Percentiles rank a stretch among this genome's conserved stretches.
Evolutionary conservation across 306 rosid genomes (phyloP).

Genomic region (Prunus mume): DNA sequence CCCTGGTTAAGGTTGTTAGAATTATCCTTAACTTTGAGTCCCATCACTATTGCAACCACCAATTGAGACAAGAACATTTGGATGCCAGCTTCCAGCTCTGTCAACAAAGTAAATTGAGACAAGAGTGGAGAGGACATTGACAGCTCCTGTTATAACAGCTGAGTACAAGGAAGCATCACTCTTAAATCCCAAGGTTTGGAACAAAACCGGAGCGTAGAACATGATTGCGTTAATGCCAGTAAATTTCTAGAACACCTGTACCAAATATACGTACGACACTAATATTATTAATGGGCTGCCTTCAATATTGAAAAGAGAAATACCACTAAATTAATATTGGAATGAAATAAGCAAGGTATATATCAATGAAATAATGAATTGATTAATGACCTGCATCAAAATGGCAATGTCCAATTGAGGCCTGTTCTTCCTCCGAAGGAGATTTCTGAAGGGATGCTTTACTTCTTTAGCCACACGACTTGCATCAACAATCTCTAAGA

Average conservation of each 20-base stretch:
- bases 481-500: conserved; percentile 44
- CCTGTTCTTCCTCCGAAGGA: conserved; percentile 42
- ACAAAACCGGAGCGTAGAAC: conserved; percentile 83
- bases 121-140: conserved; percentile 56
- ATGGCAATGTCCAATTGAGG: conserved; percentile 54
- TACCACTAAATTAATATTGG: too few species aligned
- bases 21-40: conserved; percentile 47
- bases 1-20: conserved; percentile 24
- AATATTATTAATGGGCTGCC: too few species aligned
- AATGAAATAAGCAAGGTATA: background rate
- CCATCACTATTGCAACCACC: conserved; percentile 53
- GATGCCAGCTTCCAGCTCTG: conserved; percentile 59
- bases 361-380: background rate
- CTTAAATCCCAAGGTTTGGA: conserved; percentile 60
- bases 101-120: conserved; percentile 34
- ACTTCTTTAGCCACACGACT: conserved; percentile 42
- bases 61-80: conserved; percentile 79
- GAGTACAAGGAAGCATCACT: conserved; percentile 70
- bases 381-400: conserved; percentile 32
- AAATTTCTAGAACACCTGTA: conserved; percentile 56
- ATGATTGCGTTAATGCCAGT: conserved; percentile 88
- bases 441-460: conserved; percentile 38
- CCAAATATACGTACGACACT: background rate
- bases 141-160: conserved; percentile 66
- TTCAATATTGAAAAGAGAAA: too few species aligned